phyloP scores from a whole-genome alignment of 2,329 filamentous ascomycete genomes.

The Diaporthe sp. region DNA sequence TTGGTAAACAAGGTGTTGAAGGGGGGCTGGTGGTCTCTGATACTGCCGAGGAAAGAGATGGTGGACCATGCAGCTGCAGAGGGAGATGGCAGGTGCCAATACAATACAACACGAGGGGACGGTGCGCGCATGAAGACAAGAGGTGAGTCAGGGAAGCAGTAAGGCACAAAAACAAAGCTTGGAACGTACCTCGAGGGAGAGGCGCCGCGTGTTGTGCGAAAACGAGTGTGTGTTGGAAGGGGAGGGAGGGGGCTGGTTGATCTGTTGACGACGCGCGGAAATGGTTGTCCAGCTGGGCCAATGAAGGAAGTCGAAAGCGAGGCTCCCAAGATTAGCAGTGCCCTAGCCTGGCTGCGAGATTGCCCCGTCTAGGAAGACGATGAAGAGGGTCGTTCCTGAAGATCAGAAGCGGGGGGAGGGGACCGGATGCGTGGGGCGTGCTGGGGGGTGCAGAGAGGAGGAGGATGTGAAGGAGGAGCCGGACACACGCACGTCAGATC shows the following conservation, averaged over 20 bases:
- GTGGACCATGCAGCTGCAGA: constrained; percentile 12
- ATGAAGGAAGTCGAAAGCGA: constrained; percentile 33
- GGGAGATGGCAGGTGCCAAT: constrained; percentile 24
- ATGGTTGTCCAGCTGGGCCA: background rate
- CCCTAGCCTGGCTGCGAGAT: constrained; percentile 9
- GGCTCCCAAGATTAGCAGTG: constrained; percentile 17
- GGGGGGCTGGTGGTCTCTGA: background rate
- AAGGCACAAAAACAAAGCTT: background rate
- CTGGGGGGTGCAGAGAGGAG: constrained; percentile 7
- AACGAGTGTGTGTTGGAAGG: constrained; percentile 3
- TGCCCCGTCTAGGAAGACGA: constrained; percentile 18
- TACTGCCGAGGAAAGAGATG: constrained; percentile 27
- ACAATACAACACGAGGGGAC: constrained; percentile 4
- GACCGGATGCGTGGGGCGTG: constrained; percentile 26
- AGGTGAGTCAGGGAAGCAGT: background rate
- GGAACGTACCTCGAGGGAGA: constrained; percentile 28
- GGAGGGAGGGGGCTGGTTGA: background rate
- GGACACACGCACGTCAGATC: constrained; percentile 17
- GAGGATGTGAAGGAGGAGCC: background rate
- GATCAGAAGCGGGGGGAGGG: constrained; percentile 27
- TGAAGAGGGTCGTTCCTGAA: constrained; percentile 40
- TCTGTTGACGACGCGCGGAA: constrained; percentile 31
- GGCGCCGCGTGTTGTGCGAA: constrained; percentile 18
- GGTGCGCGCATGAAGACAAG: background rate
- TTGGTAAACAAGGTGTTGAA: constrained; percentile 27